Evolutionary conservation across 208 protist species (phyloP).

Genomic region (Trypanosoma rangeli): DNA sequence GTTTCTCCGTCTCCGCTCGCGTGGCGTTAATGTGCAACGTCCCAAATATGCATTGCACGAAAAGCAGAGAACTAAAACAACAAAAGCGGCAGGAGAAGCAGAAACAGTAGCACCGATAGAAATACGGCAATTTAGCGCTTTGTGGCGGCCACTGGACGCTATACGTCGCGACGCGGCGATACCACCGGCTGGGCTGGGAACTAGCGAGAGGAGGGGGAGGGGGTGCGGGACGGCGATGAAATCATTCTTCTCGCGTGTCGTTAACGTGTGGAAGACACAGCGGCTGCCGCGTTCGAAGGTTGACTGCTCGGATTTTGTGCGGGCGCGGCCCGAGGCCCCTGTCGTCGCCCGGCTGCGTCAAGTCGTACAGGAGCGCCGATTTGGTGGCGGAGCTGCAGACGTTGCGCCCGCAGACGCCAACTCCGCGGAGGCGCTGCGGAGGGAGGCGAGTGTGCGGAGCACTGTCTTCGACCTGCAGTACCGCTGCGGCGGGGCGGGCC

Average conservation of each 20-base stretch:
- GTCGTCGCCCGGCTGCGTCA: constrained; percentile 35
- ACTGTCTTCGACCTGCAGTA: constrained; percentile 73
- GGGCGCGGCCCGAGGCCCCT: constrained; percentile 39
- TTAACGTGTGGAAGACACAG: constrained; percentile 43
- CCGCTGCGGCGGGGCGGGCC: constrained; percentile 73
- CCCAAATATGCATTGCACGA: too few species aligned
- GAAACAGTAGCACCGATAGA: too few species aligned
- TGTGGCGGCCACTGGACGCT: too few species aligned
- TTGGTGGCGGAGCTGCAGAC: background rate
- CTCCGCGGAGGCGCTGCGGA: constrained; percentile 25
- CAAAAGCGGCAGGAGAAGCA: too few species aligned
- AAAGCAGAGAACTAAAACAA: too few species aligned
- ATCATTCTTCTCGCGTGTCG: constrained; percentile 59
- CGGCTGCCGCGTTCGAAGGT: constrained; percentile 45
- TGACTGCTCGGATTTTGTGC: constrained; percentile 71
- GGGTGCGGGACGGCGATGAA: constrained; percentile 34
- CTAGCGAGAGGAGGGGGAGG: too few species aligned
- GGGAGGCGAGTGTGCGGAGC: constrained; percentile 39
- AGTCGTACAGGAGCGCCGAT: constrained; percentile 48
- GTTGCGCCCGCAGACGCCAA: constrained; percentile 15
- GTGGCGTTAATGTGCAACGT: too few species aligned
- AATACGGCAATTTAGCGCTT: too few species aligned
- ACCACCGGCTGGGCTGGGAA: too few species aligned
- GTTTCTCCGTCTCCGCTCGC: too few species aligned
- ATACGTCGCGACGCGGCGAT: too few species aligned